Evolutionary conservation across 2,329 filamentous ascomycete species (phyloP).

Genomic region (Fusarium heterosporum): DNA sequence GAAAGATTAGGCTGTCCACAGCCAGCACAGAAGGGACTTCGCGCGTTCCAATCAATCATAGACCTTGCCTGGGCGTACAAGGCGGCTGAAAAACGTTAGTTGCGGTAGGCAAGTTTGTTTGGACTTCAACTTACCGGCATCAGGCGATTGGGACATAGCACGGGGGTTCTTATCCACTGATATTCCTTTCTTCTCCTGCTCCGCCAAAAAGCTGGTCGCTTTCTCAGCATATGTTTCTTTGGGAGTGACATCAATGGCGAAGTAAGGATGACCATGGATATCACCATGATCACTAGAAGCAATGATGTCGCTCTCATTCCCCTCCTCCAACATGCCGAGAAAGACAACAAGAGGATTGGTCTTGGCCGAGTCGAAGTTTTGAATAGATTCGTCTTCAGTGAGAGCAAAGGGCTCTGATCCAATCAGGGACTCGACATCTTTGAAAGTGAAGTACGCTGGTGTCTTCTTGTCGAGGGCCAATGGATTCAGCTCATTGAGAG

Average conservation of each 20-base stretch:
- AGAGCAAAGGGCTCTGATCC: slow-evolving; percentile 77
- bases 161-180: slow-evolving; percentile 76
- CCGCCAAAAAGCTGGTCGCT: slow-evolving; percentile 62
- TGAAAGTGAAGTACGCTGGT: slow-evolving; percentile 75
- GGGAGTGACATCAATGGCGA: slow-evolving; percentile 89
- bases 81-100: slow-evolving; percentile 69
- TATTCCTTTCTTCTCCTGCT: slow-evolving; percentile 66
- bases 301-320: slow-evolving; percentile 56
- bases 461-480: slow-evolving; percentile 67
- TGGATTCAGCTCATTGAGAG: slow-evolving; percentile 82
- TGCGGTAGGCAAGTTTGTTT: not conserved
- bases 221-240: slow-evolving; percentile 71
- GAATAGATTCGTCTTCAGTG: slow-evolving; percentile 78
- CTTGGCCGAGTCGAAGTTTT: slow-evolving; percentile 77
- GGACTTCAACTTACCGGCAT: slow-evolving; percentile 64
- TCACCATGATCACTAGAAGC: slow-evolving; percentile 65
- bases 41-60: slow-evolving; percentile 91
- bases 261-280: slow-evolving; percentile 85
- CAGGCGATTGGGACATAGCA: slow-evolving; percentile 68
- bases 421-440: slow-evolving; percentile 77
- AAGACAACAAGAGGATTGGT: slow-evolving; percentile 82
- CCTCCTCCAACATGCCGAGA: slow-evolving; percentile 80
- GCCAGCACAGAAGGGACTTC: slow-evolving; percentile 90
- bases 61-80: slow-evolving; percentile 91
- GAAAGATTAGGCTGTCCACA: slow-evolving; percentile 87